These are phyloP conservation scores for Aquilaria sinensis DNA, from an alignment of 345 rosid species.

Conservation along the genomic window DNA sequence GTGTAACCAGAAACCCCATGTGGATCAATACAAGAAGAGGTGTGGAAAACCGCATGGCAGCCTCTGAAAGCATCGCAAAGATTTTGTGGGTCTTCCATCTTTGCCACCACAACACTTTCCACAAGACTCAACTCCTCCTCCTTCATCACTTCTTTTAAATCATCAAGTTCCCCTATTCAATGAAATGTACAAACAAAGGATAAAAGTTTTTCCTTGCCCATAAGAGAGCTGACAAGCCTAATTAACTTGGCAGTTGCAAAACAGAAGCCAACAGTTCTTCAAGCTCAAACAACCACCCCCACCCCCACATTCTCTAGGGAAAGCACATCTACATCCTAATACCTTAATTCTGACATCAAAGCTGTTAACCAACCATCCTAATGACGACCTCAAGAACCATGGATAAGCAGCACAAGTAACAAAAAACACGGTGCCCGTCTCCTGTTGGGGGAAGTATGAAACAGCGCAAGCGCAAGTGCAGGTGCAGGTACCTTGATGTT, in stretches of 20 bases:
- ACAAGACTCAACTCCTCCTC: slow-evolving; percentile 21
- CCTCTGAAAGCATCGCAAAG: slow-evolving; percentile 35
- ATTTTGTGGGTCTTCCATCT: slow-evolving; percentile 20
- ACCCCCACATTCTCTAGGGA: too few species aligned
- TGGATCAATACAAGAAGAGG: slow-evolving; percentile 38
- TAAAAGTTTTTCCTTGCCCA: background rate
- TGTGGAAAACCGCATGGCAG: slow-evolving; percentile 38
- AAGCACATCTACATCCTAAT: background rate
- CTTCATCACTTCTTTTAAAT: slow-evolving; percentile 11
- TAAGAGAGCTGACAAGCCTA: background rate
- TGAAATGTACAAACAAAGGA: background rate
- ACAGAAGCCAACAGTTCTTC: background rate
- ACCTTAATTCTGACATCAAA: background rate
- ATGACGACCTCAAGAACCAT: background rate
- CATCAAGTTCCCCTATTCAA: slow-evolving; percentile 24
- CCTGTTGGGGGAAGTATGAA: background rate
- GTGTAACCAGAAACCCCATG: slow-evolving; percentile 35
- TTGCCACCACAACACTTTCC: slow-evolving; percentile 29
- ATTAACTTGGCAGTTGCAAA: background rate
- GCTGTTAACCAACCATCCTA: background rate
- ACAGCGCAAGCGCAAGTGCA: background rate
- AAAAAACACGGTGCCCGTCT: background rate
- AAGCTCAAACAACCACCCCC: background rate
- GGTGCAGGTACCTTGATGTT: slow-evolving; percentile 20
- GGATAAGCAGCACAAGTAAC: background rate